These are phyloP conservation scores for Solanum bulbocastanum DNA, from an alignment of 257 asterid genomes.

Conservation along the genomic window DNA sequence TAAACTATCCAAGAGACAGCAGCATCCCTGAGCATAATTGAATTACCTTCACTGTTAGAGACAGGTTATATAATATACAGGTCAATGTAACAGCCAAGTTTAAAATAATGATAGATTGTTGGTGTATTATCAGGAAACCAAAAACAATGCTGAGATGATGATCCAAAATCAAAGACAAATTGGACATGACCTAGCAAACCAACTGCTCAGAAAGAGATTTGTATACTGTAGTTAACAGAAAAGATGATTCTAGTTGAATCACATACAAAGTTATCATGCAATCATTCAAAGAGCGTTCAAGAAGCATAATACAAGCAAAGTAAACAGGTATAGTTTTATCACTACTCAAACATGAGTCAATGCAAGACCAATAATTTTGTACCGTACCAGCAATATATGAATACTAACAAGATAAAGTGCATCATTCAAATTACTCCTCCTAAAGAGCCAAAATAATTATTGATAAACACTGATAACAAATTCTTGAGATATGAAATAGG, in stretches of 20 bases:
- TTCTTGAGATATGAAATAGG: background rate
- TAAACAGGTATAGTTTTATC: background rate
- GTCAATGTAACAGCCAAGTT: background rate
- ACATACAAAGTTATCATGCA: background rate
- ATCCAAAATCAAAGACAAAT: background rate
- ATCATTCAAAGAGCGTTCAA: background rate
- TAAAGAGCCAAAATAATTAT: background rate
- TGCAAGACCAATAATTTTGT: background rate
- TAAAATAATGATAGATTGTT: background rate
- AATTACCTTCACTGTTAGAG: background rate
- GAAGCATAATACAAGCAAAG: background rate
- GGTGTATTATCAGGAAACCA: background rate
- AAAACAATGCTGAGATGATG: background rate
- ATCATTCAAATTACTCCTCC: background rate
- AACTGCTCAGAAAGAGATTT: background rate
- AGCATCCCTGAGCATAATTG: background rate
- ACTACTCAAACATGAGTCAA: background rate
- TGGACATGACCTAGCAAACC: background rate
- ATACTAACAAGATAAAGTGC: background rate
- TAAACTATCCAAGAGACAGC: background rate
- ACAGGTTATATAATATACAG: background rate
- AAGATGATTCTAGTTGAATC: background rate
- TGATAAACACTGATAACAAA: background rate
- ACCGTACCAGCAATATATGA: background rate
- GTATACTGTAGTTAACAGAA: background rate